phyloP scores from a whole-genome alignment of 2,329 filamentous ascomycete genomes.

The Penicillium sclerotigenum region DNA sequence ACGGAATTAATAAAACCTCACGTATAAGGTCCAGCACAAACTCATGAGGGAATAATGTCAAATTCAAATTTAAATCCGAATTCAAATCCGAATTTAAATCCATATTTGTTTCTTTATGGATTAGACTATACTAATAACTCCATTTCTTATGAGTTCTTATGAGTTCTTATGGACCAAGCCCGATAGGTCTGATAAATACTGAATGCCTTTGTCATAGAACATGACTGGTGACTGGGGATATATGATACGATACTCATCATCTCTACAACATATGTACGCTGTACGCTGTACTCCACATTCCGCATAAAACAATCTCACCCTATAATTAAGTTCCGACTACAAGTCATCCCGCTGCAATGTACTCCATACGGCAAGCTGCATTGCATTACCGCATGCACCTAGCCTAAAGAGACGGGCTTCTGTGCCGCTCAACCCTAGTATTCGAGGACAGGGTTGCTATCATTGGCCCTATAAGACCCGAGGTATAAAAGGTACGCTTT shows the following conservation, averaged over 20 bases:
- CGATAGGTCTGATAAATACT: neutral
- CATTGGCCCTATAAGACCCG: slow-evolving; percentile 10
- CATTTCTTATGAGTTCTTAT: too few species aligned
- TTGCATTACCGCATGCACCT: slow-evolving; percentile 23
- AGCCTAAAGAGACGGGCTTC: slow-evolving; percentile 14
- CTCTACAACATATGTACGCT: neutral
- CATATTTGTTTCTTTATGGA: neutral
- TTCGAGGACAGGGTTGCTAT: neutral
- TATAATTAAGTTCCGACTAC: slow-evolving; percentile 13
- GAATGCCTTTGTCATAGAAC: neutral
- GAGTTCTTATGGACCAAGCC: too few species aligned
- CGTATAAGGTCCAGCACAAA: neutral
- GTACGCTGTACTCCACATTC: neutral
- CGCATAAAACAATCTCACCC: neutral
- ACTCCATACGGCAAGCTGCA: slow-evolving; percentile 24
- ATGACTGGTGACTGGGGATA: neutral
- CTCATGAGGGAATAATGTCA: neutral
- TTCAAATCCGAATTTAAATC: neutral
- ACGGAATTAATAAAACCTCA: neutral
- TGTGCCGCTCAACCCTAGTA: neutral
- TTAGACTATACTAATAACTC: too few species aligned
- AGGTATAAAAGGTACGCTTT: neutral
- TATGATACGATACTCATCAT: neutral
- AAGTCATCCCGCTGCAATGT: slow-evolving; percentile 11
- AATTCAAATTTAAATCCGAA: too few species aligned